Evolutionary conservation across 345 rosid genomes (phyloP).

Genomic region (Bruguiera gymnorhiza): DNA sequence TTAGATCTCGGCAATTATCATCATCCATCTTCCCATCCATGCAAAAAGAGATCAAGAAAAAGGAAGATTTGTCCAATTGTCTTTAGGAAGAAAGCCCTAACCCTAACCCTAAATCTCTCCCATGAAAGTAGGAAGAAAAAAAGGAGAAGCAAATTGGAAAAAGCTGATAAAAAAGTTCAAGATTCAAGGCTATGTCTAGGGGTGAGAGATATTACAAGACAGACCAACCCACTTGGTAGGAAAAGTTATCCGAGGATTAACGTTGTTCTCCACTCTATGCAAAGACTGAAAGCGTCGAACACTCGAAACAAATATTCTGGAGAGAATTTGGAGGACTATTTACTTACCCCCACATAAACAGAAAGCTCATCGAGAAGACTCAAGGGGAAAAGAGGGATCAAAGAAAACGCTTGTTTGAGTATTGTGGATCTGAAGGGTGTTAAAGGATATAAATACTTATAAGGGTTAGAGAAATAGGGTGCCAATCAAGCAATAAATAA

Average conservation of each 20-base stretch:
- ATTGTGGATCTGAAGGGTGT: slow-evolving; percentile 9
- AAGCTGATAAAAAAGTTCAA: background rate
- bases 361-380: background rate
- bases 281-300: slow-evolving; percentile 3
- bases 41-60: slow-evolving; percentile 11
- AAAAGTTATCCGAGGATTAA: slow-evolving; percentile 1
- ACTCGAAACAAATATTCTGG: background rate
- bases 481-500: slow-evolving; percentile 19
- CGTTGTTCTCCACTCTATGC: slow-evolving; percentile 12
- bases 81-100: slow-evolving; percentile 26
- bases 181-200: slow-evolving; percentile 3
- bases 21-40: slow-evolving; percentile 7
- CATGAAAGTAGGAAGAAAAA: slow-evolving; percentile 5
- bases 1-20: slow-evolving; percentile 17
- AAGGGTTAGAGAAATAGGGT: slow-evolving; percentile 3
- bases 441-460: slow-evolving; percentile 34
- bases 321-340: background rate
- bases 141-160: background rate
- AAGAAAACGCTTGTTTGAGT: background rate
- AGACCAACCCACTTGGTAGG: slow-evolving; percentile 30
- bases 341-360: background rate
- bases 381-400: background rate
- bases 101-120: slow-evolving; percentile 36
- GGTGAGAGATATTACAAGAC: slow-evolving; percentile 10
- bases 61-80: background rate